Evolutionary conservation across 2,329 filamentous ascomycete genomes (phyloP), one percentile per base, ranked within the genome.

Genomic region (Fusarium euwallaceae): DNA sequence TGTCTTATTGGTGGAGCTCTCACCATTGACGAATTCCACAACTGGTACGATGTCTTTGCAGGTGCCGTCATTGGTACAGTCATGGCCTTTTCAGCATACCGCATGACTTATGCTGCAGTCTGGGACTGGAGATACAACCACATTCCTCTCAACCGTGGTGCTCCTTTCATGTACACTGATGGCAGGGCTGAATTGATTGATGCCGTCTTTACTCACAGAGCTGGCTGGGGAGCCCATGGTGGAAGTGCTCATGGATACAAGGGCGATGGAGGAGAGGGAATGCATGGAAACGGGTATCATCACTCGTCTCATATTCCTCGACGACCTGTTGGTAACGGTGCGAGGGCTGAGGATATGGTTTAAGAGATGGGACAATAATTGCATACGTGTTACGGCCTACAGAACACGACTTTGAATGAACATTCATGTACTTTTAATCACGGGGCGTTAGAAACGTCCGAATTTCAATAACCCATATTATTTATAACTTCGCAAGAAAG

Each of bases 81-180:
- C 48, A 88, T 91, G 81, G 92, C 92, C 0, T 87, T 93, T 70
- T 88, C 87, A 2, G 82, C 88, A 1, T 94, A 93, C 80, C 86
- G 93, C 27, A 90, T 91, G 85, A 88, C 90, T 2, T 94, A 93
- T 74, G 91, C 92, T 0, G 87, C 88, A 2, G 83, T 94, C 32
- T 94, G 91, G 89, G 91, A 94, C 80, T 93, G 90, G 86, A 84
- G 92, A 12, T 91, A 83, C 74, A 91, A 91, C 67, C 92, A 94
- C 78, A 89, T 94, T 29, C 92, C 92, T 4, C 85, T 93, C 6
- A 88, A 90, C 74, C 87, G 91, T 22, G 84, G 87, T 48, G 82
- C 86, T 22, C 85, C 90, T 0, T 92, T 91, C 77, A 81, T 84
- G 24, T 91, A 90, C 70, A 84, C 74, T 10, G 43, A 74, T n/a